These are phyloP conservation scores for Globisporangium paroecandrum DNA, from an alignment of 352 stramenopile genomes.

Conservation along the genomic window DNA sequence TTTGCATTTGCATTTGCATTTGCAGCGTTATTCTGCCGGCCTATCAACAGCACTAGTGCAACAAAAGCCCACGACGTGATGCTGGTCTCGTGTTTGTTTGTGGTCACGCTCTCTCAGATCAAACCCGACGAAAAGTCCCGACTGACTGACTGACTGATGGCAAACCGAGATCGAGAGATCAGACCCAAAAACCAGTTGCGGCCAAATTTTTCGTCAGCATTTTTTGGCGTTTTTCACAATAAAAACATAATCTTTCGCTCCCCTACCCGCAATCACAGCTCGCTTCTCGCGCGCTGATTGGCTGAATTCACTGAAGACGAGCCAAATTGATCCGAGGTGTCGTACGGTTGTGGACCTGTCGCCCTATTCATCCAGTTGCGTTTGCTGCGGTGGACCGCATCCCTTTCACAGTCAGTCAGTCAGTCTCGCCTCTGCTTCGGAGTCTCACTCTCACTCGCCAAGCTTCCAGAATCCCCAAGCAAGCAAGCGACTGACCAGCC, in stretches of 20 bases:
- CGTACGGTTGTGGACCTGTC: not conserved
- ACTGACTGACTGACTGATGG: not conserved
- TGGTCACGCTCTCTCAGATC: not conserved
- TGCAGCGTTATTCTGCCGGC: not conserved
- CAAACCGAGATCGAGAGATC: not conserved
- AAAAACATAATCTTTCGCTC: not conserved
- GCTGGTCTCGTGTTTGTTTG: not conserved
- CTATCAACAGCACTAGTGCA: not conserved
- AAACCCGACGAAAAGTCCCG: not conserved
- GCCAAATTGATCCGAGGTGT: not conserved
- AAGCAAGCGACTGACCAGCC: not conserved
- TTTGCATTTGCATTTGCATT: not conserved
- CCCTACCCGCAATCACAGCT: not conserved
- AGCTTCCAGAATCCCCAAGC: not conserved
- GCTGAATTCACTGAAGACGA: not conserved
- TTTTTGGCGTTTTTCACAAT: not conserved
- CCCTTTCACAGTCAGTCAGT: not conserved
- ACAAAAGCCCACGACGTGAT: too few relatives aligned
- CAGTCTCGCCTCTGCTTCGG: not conserved
- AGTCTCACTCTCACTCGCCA: not conserved
- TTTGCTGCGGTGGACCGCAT: not conserved
- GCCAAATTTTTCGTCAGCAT: not conserved
- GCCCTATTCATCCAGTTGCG: not conserved
- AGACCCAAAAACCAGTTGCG: not conserved
- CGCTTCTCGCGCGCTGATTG: not conserved